Evolutionary conservation across 2,329 filamentous ascomycete species (phyloP).

Genomic region (Emmonsiellopsis sp.): DNA sequence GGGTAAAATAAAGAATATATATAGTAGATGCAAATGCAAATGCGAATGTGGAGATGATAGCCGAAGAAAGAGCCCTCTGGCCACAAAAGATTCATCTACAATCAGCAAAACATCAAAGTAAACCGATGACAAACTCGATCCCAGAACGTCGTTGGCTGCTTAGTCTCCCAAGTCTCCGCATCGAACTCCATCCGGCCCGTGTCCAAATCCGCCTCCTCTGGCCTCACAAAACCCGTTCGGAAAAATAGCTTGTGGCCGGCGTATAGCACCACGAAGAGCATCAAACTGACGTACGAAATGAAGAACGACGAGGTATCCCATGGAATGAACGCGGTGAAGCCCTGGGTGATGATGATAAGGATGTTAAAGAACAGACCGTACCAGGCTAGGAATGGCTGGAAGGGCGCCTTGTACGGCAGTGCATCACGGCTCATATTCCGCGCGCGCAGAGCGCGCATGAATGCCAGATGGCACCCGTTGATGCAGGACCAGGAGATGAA

Average conservation of each 20-base stretch:
- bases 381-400: constrained; percentile 56
- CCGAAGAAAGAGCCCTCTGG: background rate
- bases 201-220: constrained; percentile 34
- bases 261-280: constrained; percentile 54
- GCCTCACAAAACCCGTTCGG: constrained; percentile 27
- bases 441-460: constrained; percentile 50
- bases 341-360: constrained; percentile 58
- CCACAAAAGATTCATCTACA: too few species aligned
- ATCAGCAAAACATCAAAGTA: constrained; percentile 6
- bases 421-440: constrained; percentile 49
- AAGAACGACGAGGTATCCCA: constrained; percentile 57
- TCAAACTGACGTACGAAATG: constrained; percentile 54
- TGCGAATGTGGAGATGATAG: background rate
- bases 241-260: constrained; percentile 49
- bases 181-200: constrained; percentile 30
- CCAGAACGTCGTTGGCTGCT: constrained; percentile 22
- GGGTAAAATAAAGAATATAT: too few species aligned
- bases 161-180: constrained; percentile 26
- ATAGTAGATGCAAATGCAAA: too few species aligned
- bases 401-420: constrained; percentile 53
- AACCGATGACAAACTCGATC: constrained; percentile 14
- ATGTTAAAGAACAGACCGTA: constrained; percentile 59
- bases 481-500: constrained; percentile 31
- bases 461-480: constrained; percentile 52
- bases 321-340: constrained; percentile 58